Conservation (phyloP, 163 green algal species). For the Coccomyxa subellipsoidea region DNA sequence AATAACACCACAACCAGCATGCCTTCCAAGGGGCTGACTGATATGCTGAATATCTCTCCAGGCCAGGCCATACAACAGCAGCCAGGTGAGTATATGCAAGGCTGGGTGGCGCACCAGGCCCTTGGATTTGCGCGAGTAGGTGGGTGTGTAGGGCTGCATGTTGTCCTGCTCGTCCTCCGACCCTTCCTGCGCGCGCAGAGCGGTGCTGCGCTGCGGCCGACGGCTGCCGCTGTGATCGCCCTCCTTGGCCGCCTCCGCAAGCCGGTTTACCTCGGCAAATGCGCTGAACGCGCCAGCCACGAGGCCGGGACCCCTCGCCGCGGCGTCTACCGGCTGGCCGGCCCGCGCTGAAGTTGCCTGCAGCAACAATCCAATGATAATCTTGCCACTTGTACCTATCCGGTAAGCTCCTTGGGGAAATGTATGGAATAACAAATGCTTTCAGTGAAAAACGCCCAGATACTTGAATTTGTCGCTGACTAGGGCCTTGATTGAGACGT, state of each 20-base stretch:
- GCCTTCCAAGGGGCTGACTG: no score
- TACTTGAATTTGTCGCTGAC: no score
- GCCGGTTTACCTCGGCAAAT: neutral
- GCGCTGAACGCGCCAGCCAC: neutral
- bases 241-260: neutral
- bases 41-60: no score
- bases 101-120: neutral
- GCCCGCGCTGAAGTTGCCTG: no score
- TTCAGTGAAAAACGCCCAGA: no score
- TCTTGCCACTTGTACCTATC: no score
- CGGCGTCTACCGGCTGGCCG: no score
- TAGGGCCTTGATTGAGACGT: no score
- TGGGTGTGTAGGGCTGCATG: neutral
- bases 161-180: neutral
- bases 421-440: no score
- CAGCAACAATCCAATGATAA: no score
- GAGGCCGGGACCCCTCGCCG: neutral
- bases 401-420: no score
- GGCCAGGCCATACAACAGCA: neutral
- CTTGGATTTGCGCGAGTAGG: neutral
- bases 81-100: neutral
- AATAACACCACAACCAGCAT: no score
- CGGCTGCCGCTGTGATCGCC: neutral
- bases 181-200: neutral
- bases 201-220: neutral